These are phyloP conservation scores for Penicillium verhagenii DNA, from an alignment of 495 filamentous ascomycete genomes.

Conservation along the genomic window DNA sequence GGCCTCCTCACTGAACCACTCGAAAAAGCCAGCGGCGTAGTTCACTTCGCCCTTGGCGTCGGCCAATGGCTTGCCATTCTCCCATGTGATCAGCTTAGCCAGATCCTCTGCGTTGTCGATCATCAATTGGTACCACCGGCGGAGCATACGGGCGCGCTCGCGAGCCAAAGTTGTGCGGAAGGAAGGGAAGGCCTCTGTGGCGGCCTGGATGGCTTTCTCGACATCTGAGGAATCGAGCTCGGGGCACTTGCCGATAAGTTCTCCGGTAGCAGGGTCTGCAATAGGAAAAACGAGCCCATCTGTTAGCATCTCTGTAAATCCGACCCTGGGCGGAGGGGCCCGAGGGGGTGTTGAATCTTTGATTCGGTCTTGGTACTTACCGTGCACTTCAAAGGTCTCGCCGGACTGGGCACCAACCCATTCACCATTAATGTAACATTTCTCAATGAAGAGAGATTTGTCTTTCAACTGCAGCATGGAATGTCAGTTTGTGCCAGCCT, in stretches of 20 bases:
- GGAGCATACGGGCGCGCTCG: conserved; percentile 76
- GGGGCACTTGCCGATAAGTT: conserved; percentile 77
- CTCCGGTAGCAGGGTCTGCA: conserved; percentile 75
- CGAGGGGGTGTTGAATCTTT: too few relatives aligned
- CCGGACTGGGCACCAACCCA: conserved; percentile 74
- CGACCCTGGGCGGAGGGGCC: too few relatives aligned
- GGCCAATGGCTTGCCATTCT: conserved; percentile 72
- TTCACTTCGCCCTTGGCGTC: conserved; percentile 71
- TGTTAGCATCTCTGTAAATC: background rate
- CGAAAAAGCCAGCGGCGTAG: conserved; percentile 72
- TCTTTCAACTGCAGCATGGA: conserved; percentile 65
- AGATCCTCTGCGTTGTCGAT: conserved; percentile 85
- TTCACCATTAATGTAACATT: conserved; percentile 82
- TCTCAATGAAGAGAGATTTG: conserved; percentile 74
- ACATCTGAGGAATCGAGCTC: conserved; percentile 77
- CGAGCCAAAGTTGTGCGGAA: conserved; percentile 76
- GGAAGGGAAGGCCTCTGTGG: conserved; percentile 68
- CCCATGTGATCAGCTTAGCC: conserved; percentile 83
- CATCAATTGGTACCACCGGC: conserved; percentile 89
- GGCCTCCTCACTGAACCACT: conserved; percentile 79
- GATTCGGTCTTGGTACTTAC: conserved; percentile 33
- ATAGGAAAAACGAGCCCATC: too few relatives aligned
- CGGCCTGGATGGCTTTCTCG: conserved; percentile 73
- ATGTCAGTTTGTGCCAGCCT: background rate
- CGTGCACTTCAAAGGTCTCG: conserved; percentile 77